Conservation (phyloP, 345 rosid genomes). For the Turritis glabra region DNA sequence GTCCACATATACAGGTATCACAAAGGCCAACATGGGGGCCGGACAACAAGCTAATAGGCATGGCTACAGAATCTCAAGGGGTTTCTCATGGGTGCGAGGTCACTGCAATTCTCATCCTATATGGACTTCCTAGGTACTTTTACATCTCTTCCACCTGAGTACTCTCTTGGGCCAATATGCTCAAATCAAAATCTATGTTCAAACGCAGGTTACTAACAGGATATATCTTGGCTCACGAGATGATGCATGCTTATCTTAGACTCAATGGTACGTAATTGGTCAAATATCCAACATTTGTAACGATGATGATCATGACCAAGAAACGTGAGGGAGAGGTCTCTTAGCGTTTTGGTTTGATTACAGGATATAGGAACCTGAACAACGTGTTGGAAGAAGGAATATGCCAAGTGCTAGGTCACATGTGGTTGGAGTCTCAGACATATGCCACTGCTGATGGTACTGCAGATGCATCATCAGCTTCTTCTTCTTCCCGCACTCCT, state of each 20-base stretch:
- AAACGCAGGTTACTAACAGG: conserved; percentile 79
- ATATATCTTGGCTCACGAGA: conserved; percentile 88
- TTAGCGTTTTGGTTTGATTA: neutral
- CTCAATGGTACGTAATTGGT: conserved; percentile 56
- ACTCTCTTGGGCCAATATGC: neutral
- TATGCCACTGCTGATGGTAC: neutral
- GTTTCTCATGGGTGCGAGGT: conserved; percentile 74
- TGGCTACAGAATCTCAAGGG: conserved; percentile 64
- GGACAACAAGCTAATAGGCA: conserved; percentile 47
- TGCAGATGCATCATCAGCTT: conserved; percentile 22
- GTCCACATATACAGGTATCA: conserved; percentile 51
- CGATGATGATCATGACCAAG: neutral
- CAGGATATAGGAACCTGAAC: conserved; percentile 66
- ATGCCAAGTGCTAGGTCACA: conserved; percentile 88
- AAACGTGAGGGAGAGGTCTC: neutral
- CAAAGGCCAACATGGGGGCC: conserved; percentile 51
- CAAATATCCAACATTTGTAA: neutral
- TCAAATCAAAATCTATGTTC: neutral
- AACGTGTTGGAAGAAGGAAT: conserved; percentile 89
- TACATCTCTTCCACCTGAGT: neutral
- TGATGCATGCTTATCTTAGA: conserved; percentile 99
- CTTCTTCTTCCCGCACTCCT: conserved; percentile 26
- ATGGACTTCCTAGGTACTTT: conserved; percentile 87
- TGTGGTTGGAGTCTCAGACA: conserved; percentile 78
- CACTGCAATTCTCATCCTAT: conserved; percentile 88